phyloP scores from a whole-genome alignment of 75 land plant genomes.

The Ceratopteris richardii region DNA sequence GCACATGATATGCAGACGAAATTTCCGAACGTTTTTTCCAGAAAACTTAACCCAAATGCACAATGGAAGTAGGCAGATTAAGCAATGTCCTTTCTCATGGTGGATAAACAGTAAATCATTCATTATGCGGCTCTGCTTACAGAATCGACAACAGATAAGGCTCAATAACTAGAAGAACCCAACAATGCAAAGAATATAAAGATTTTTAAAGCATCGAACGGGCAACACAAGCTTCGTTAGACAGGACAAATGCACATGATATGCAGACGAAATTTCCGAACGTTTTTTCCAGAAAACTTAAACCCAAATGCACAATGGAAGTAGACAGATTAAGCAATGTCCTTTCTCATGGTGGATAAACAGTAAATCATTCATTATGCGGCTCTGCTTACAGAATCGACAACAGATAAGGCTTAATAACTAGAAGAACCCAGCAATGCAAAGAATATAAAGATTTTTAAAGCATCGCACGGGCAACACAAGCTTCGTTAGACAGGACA shows the following conservation, averaged over 20 bases:
- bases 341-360: background rate
- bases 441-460: too few relatives aligned
- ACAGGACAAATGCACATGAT: too few relatives aligned
- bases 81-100: background rate
- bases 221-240: too few relatives aligned
- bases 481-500: too few relatives aligned
- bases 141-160: background rate
- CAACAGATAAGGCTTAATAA: background rate
- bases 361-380: background rate
- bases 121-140: background rate
- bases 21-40: too few relatives aligned
- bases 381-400: background rate
- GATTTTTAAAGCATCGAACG: too few relatives aligned
- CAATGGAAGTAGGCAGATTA: background rate
- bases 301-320: too few relatives aligned
- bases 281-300: too few relatives aligned
- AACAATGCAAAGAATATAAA: background rate
- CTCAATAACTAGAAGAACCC: background rate
- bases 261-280: too few relatives aligned
- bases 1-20: too few relatives aligned
- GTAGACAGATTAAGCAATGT: background rate
- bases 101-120: background rate
- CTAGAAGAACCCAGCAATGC: background rate
- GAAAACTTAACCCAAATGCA: too few relatives aligned
- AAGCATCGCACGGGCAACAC: too few relatives aligned